Percentiles rank a stretch among this genome's conserved stretches.
Conservation (phyloP, 495 filamentous ascomycete species). For the Xylaria scruposa region DNA sequence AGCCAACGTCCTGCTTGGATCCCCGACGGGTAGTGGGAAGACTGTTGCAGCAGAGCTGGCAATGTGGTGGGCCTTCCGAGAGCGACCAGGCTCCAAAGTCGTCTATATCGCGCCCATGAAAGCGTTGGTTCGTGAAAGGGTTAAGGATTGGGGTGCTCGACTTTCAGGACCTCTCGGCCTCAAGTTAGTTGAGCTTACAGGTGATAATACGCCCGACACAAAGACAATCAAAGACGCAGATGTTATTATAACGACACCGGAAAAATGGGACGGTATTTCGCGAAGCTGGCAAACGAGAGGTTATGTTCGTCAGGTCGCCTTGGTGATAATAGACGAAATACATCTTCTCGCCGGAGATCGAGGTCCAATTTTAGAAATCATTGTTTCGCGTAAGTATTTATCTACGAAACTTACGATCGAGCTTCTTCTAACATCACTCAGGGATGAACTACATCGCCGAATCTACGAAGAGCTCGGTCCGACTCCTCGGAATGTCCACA, state of each 20-base stretch:
- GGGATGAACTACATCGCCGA: conserved; percentile 98
- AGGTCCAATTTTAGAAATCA: conserved; percentile 97
- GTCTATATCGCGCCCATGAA: conserved; percentile 99
- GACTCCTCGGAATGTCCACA: conserved; percentile 96
- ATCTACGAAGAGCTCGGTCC: conserved; percentile 84
- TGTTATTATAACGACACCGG: conserved; percentile 97
- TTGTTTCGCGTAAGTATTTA: conserved; percentile 73
- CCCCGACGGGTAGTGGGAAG: conserved; percentile 96
- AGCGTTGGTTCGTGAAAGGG: conserved; percentile 93
- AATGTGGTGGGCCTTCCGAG: conserved; percentile 99
- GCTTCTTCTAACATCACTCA: conserved; percentile 15
- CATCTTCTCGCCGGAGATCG: conserved; percentile 94
- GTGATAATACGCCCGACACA: conserved; percentile 97
- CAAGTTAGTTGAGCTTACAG: conserved; percentile 94
- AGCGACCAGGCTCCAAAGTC: conserved; percentile 94
- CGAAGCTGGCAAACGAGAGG: conserved; percentile 97
- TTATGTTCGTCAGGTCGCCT: conserved; percentile 91
- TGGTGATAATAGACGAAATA: conserved; percentile 99
- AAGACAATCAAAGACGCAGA: conserved; percentile 93
- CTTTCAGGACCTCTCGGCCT: conserved; percentile 85
- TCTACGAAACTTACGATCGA: neutral
- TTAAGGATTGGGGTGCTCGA: conserved; percentile 90
- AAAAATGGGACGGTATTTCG: conserved; percentile 99
- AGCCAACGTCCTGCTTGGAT: conserved; percentile 93
- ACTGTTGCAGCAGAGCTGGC: conserved; percentile 94